Conservation (phyloP, 1,284 basidiomycete genomes). For the Pterulicium gracile region DNA sequence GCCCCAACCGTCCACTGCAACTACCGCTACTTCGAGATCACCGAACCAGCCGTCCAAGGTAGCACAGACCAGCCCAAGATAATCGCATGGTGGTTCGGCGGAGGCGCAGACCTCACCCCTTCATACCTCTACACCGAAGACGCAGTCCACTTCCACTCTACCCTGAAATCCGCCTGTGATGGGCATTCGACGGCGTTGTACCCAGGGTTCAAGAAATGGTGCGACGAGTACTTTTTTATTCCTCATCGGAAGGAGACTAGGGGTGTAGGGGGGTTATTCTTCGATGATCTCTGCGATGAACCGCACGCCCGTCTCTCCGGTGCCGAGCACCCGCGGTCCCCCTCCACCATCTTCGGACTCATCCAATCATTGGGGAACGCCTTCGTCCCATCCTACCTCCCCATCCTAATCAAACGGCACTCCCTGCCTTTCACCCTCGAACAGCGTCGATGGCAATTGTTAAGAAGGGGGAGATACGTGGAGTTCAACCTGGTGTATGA, state of each 20-base stretch:
- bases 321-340: conserved; percentile 3
- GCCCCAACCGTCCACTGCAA: conserved; percentile 94
- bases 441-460: conserved; percentile 80
- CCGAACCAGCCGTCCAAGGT: conserved; percentile 32
- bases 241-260: conserved; percentile 86
- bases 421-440: conserved; percentile 48
- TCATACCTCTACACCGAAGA: conserved; percentile 88
- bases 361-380: conserved; percentile 61
- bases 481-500: conserved; percentile 94
- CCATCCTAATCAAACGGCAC: conserved; percentile 60
- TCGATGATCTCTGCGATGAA: conserved; percentile 75
- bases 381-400: conserved; percentile 85
- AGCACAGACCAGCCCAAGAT: conserved; percentile 30
- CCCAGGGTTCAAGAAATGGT: conserved; percentile 87
- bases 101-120: conserved; percentile 93
- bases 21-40: conserved; percentile 95
- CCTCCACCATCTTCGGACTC: conserved; percentile 55
- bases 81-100: conserved; percentile 98
- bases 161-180: conserved; percentile 72
- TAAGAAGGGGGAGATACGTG: conserved; percentile 84
- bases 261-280: conserved; percentile 94
- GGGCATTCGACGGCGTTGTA: conserved; percentile 64
- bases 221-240: conserved; percentile 95
- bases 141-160: conserved; percentile 78
- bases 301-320: conserved; percentile 40